Percentiles rank a stretch among this genome's conserved stretches.
These are phyloP conservation scores for Lipomyces oligophaga DNA, from an alignment of 805 yeast species.

Conservation along the genomic window DNA sequence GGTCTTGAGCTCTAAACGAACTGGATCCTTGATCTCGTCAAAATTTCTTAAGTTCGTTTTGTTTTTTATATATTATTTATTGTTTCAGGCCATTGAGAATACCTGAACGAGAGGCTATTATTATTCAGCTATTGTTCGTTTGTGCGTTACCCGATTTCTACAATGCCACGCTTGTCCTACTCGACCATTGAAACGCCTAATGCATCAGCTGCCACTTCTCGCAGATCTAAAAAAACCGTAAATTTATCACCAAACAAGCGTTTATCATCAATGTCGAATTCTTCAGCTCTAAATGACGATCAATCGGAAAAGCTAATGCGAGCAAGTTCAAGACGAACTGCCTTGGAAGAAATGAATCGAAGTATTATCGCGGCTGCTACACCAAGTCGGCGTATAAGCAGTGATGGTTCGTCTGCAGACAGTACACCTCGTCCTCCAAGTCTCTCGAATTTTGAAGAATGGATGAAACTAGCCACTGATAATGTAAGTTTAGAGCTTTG, in stretches of 20 bases:
- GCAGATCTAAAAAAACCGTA: constrained; percentile 4
- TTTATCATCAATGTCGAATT: background rate
- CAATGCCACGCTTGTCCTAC: constrained; percentile 12
- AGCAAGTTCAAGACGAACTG: constrained; percentile 9
- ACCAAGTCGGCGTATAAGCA: background rate
- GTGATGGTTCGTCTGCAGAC: background rate
- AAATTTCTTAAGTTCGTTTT: too few relatives aligned
- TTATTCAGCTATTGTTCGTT: too few relatives aligned
- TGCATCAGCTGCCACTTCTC: background rate
- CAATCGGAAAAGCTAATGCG: constrained; percentile 15
- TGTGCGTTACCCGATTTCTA: too few relatives aligned
- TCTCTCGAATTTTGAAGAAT: constrained; percentile 57
- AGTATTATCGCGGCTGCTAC: constrained; percentile 14
- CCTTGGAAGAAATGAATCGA: constrained; percentile 14
- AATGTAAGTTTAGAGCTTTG: constrained; percentile 39
- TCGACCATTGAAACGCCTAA: background rate
- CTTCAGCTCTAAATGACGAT: constrained; percentile 19
- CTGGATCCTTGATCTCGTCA: too few relatives aligned
- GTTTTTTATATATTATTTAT: too few relatives aligned
- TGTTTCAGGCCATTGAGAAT: too few relatives aligned
- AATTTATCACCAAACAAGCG: constrained; percentile 10
- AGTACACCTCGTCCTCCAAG: constrained; percentile 27
- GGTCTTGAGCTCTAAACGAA: too few relatives aligned
- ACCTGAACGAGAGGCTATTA: too few relatives aligned
- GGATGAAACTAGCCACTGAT: constrained; percentile 80